These are phyloP conservation scores for Fraxinus xanthoxyloides DNA, from an alignment of 305 asterid species.

Conservation along the genomic window DNA sequence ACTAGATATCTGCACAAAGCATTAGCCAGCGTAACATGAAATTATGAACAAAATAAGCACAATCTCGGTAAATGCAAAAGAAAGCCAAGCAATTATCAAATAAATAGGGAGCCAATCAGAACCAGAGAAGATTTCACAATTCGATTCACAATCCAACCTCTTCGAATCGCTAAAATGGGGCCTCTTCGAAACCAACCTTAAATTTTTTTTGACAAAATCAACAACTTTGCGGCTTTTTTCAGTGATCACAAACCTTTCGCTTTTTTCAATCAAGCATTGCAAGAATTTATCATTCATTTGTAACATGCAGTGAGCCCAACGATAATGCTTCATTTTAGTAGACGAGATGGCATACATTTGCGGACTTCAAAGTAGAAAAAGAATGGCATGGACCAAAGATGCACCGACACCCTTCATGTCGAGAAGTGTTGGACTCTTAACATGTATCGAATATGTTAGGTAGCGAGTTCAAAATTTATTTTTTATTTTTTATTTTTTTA, in stretches of 20 bases:
- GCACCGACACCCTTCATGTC: not conserved
- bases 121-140: not conserved
- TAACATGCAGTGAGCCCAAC: not conserved
- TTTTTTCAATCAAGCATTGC: not conserved
- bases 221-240: not conserved
- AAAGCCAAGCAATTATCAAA: not conserved
- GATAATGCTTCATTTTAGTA: not conserved
- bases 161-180: not conserved
- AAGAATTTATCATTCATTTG: not conserved
- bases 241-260: not conserved
- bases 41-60: not conserved
- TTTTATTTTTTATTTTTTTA: no score
- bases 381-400: not conserved
- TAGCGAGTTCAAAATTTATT: not conserved
- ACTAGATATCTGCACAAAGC: slow-evolving; percentile 47
- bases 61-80: not conserved
- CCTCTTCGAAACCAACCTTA: not conserved
- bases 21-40: slow-evolving; percentile 16
- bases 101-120: not conserved
- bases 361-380: not conserved
- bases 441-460: not conserved
- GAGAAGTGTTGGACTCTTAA: not conserved
- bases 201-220: not conserved
- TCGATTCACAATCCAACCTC: not conserved
- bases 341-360: not conserved